Conservation (phyloP, 257 asterid species). For the Rhazya stricta region DNA sequence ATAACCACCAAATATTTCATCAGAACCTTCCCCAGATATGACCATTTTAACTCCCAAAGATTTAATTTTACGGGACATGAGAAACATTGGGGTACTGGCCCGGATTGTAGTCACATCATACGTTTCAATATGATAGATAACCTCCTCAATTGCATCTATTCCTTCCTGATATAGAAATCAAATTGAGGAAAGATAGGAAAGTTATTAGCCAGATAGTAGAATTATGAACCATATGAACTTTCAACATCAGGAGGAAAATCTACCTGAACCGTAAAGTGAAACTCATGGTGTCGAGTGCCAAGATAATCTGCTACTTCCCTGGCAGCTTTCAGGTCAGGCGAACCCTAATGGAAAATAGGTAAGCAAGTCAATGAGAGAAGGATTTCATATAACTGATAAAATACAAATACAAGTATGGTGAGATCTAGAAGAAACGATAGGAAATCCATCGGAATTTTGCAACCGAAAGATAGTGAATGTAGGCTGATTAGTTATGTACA, state of each 20-base stretch:
- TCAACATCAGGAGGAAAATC: slow-evolving; percentile 3
- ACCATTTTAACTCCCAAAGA: slow-evolving; percentile 98
- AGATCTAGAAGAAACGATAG: background rate
- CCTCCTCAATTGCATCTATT: slow-evolving; percentile 93
- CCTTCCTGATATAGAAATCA: slow-evolving; percentile 75
- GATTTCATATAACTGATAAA: background rate
- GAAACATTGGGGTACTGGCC: slow-evolving; percentile 99
- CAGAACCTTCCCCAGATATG: slow-evolving; percentile 98
- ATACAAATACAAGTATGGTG: background rate
- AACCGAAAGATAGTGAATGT: slow-evolving; percentile 1
- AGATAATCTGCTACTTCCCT: slow-evolving; percentile 95
- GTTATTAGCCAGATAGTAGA: slow-evolving; percentile 14
- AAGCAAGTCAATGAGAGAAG: background rate
- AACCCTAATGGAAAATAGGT: slow-evolving; percentile 49
- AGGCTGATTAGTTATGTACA: background rate
- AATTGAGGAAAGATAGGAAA: slow-evolving; percentile 15
- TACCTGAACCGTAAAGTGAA: slow-evolving; percentile 95
- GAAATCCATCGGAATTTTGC: background rate
- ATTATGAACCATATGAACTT: background rate
- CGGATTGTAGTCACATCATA: slow-evolving; percentile 95
- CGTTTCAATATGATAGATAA: slow-evolving; percentile 88
- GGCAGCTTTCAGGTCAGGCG: slow-evolving; percentile 96
- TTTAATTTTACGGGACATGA: slow-evolving; percentile 91
- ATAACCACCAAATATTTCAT: slow-evolving; percentile 97
- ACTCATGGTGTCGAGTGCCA: slow-evolving; percentile 95